Evolutionary conservation across 1,284 basidiomycete genomes (phyloP).

Genomic region (Apiotrichum brassicae): DNA sequence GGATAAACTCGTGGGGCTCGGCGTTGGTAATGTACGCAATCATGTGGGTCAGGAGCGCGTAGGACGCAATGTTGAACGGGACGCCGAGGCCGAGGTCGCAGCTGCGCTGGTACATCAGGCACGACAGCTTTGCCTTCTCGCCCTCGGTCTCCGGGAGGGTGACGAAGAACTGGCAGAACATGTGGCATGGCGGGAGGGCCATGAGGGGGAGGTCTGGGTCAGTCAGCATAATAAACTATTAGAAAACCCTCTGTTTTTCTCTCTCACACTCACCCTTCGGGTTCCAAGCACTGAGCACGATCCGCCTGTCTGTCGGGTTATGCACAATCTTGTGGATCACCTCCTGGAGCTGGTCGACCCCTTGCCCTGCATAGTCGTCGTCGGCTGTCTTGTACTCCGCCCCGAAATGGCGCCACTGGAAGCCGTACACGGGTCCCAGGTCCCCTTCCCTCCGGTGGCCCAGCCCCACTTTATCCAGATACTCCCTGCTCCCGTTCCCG

Average conservation of each 20-base stretch:
- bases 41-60: constrained; percentile 94
- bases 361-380: constrained; percentile 74
- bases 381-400: constrained; percentile 80
- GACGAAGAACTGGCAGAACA: constrained; percentile 98
- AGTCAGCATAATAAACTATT: neutral
- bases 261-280: constrained; percentile 64
- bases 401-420: constrained; percentile 98
- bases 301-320: constrained; percentile 91
- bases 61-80: constrained; percentile 98
- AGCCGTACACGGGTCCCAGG: constrained; percentile 94
- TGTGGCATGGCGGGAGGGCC: constrained; percentile 97
- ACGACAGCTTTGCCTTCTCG: constrained; percentile 68
- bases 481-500: constrained; percentile 84
- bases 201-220: constrained; percentile 74
- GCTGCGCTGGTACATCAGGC: constrained; percentile 96
- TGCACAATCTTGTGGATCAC: constrained; percentile 87
- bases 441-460: constrained; percentile 82
- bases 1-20: constrained; percentile 78
- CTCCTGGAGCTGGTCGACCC: constrained; percentile 86
- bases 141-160: constrained; percentile 56
- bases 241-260: neutral
- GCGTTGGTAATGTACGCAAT: constrained; percentile 84
- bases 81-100: constrained; percentile 95
- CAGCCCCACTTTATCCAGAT: constrained; percentile 77
- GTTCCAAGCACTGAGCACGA: constrained; percentile 95